Conservation (phyloP, 1,284 basidiomycete species). For the Hemileia vastatrix region DNA sequence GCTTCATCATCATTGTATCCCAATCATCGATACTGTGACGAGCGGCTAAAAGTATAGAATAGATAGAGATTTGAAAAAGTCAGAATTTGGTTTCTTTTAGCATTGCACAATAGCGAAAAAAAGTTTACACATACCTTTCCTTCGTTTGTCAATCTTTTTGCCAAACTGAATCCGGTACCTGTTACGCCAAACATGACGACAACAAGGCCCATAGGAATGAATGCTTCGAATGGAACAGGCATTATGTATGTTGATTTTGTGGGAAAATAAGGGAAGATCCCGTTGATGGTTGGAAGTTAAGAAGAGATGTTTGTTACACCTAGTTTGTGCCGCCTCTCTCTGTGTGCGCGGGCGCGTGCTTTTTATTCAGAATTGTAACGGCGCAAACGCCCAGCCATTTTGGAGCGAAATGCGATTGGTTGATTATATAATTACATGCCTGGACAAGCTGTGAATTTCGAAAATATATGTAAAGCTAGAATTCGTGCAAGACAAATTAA, state of each 20-base stretch:
- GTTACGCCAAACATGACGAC: slow-evolving; percentile 78
- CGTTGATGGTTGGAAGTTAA: too few species aligned
- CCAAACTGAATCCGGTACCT: slow-evolving; percentile 69
- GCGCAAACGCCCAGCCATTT: too few species aligned
- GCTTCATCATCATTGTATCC: slow-evolving; percentile 89
- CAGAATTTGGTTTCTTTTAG: background rate
- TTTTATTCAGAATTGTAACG: too few species aligned
- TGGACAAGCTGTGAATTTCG: too few species aligned
- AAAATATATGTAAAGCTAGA: too few species aligned
- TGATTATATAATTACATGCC: too few species aligned
- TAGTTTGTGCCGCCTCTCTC: too few species aligned
- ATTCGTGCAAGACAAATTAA: too few species aligned
- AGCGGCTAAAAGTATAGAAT: slow-evolving; percentile 51
- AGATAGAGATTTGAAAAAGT: slow-evolving; percentile 7
- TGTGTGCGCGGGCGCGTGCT: too few species aligned
- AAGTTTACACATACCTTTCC: slow-evolving; percentile 61
- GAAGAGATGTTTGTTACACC: too few species aligned
- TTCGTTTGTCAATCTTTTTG: slow-evolving; percentile 67
- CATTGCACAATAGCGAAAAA: background rate
- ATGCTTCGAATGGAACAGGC: slow-evolving; percentile 88
- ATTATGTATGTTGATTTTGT: slow-evolving; percentile 55
- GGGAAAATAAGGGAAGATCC: too few species aligned
- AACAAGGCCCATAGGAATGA: slow-evolving; percentile 75
- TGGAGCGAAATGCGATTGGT: too few species aligned
- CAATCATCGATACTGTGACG: slow-evolving; percentile 73